Conservation (phyloP, 805 yeast species). For the Candida wancherniae region DNA sequence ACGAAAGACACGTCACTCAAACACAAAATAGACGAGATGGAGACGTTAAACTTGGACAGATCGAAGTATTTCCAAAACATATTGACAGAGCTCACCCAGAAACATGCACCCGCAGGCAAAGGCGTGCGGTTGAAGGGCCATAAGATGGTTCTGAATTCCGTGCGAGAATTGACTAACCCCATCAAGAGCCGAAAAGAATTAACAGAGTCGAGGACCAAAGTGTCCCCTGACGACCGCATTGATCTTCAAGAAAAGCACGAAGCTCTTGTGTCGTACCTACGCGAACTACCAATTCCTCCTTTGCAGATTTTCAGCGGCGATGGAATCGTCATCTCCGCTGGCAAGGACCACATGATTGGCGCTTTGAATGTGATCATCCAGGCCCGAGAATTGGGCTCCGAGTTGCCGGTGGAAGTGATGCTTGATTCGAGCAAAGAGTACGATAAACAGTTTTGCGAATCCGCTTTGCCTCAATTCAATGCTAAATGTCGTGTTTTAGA, state of each 20-base stretch:
- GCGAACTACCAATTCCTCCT: slow-evolving; percentile 23
- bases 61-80: slow-evolving; percentile 11
- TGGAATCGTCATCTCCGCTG: slow-evolving; percentile 34
- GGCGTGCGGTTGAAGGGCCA: slow-evolving; percentile 7
- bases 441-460: slow-evolving; percentile 47
- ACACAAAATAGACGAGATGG: slow-evolving; percentile 4
- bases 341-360: slow-evolving; percentile 23
- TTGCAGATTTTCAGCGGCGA: slow-evolving; percentile 23
- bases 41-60: slow-evolving; percentile 6
- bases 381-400: slow-evolving; percentile 39
- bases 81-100: slow-evolving; percentile 11
- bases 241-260: slow-evolving; percentile 26
- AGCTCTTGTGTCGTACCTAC: slow-evolving; percentile 22
- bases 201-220: slow-evolving; percentile 11
- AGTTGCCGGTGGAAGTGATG: slow-evolving; percentile 41
- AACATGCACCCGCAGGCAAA: slow-evolving; percentile 12
- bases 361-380: slow-evolving; percentile 29
- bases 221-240: slow-evolving; percentile 16
- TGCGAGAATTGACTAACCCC: slow-evolving; percentile 1
- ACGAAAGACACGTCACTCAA: slow-evolving; percentile 7
- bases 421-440: slow-evolving; percentile 38
- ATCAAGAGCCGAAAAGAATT: slow-evolving; percentile 6
- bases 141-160: slow-evolving; percentile 4
- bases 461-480: slow-evolving; percentile 54
- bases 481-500: slow-evolving; percentile 61